Evolutionary conservation across 2,329 filamentous ascomycete genomes (phyloP), one percentile per base, ranked within the genome.

Genomic region (Coccinonectria pachysandricola): DNA sequence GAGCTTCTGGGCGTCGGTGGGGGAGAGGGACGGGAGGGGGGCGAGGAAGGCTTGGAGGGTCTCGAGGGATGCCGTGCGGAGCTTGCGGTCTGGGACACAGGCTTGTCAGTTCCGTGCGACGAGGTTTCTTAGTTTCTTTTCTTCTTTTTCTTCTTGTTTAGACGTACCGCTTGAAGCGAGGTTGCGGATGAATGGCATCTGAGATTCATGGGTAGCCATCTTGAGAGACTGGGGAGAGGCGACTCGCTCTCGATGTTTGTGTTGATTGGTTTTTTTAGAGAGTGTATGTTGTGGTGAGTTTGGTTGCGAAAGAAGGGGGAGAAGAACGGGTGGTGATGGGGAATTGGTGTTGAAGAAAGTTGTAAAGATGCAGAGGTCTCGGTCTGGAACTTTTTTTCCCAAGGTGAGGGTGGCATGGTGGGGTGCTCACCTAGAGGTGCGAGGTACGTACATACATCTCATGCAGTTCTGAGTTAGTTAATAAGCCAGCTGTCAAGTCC

Each of bases 21-120:
- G 62, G 11, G 71, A 60, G 35, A 95, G 71, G 28, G 56, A 46
- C 19, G 61, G 53, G 20, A 71, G 68, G 34, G 71, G 65, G 35
- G 72, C 68, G 51, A 96, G 78, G 64, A 83, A 95, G 25, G 74
- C 69, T 40, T 76, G 74, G 15, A 96, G 75, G 24, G 80, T 83
- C 27, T 70, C 61, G 52, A 95, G 70, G 28, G 86, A 82, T 37
- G 79, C 69, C 50, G 80, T 81, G 50, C 85, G 81, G 31, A 73
- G 74, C 56, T 76, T 77, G 50, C 80, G 76, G 57, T 92, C 85
- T 92, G 46, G 21, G n/a, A n/a, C n/a, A n/a, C n/a, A n/a, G n/a
- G n/a, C n/a, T n/a, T n/a, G n/a, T n/a, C n/a, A n/a, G n/a, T n/a
- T n/a, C n/a, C n/a, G n/a, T n/a, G n/a, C n/a, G n/a, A n/a, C n/a